Evolutionary conservation across 176 grass and related monocot genomes (phyloP).

Genomic region (Secale cereale): DNA sequence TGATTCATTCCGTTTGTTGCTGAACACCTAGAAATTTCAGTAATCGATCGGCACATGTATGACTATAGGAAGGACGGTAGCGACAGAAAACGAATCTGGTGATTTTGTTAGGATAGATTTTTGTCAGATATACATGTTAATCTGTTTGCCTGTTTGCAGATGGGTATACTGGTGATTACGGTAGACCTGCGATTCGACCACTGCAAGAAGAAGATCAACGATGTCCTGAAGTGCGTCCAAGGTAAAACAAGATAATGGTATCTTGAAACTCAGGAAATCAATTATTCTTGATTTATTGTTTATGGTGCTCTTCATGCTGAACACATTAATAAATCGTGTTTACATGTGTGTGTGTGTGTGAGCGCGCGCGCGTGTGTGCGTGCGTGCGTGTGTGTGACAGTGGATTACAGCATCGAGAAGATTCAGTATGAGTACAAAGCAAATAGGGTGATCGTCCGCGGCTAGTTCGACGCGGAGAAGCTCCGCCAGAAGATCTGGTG

Average conservation of each 20-base stretch:
- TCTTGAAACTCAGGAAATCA: too few relatives aligned
- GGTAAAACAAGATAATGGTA: background rate
- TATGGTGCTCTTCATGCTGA: too few relatives aligned
- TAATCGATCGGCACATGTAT: background rate
- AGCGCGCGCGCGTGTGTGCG: too few relatives aligned
- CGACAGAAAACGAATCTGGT: background rate
- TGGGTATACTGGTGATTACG: slow-evolving; percentile 26
- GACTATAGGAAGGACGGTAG: background rate
- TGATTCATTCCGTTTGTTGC: too few relatives aligned
- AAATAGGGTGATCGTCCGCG: slow-evolving; percentile 13
- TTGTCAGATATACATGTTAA: background rate
- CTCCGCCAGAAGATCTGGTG: slow-evolving; percentile 13
- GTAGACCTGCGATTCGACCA: slow-evolving; percentile 14
- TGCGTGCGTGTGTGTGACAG: background rate
- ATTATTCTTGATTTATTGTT: too few relatives aligned
- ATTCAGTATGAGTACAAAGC: slow-evolving; percentile 24
- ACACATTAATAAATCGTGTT: too few relatives aligned
- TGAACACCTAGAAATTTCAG: background rate
- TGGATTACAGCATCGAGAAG: slow-evolving; percentile 33
- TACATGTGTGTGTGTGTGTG: too few relatives aligned
- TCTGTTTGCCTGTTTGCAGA: background rate
- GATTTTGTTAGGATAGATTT: background rate
- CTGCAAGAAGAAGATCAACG: slow-evolving; percentile 19
- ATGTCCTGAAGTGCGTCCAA: slow-evolving; percentile 14
- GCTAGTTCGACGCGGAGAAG: slow-evolving; percentile 11